Evolutionary conservation across 768 basidiomycete genomes (phyloP).

Genomic region (Russula emetica): DNA sequence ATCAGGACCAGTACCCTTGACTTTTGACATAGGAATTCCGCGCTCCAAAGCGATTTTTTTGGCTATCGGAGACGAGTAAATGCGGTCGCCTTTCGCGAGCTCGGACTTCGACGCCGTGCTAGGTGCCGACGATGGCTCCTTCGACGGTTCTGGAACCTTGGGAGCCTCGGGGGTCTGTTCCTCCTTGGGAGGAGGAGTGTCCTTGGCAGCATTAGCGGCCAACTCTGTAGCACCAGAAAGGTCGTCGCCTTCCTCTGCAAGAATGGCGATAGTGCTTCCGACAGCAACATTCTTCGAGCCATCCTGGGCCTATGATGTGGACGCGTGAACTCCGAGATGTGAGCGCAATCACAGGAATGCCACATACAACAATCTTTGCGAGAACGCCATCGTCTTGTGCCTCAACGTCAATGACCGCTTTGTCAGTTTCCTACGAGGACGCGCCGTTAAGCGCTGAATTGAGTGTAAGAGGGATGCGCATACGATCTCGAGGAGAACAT

Average conservation of each 20-base stretch:
- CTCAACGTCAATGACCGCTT: conserved; percentile 99
- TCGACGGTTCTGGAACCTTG: conserved; percentile 37
- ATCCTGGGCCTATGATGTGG: conserved; percentile 55
- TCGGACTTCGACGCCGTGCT: conserved; percentile 48
- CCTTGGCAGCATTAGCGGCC: conserved; percentile 57
- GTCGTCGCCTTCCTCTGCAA: conserved; percentile 95
- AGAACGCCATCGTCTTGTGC: conserved; percentile 96
- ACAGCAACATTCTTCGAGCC: conserved; percentile 86
- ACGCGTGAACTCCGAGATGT: conserved; percentile 6
- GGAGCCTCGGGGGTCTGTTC: conserved; percentile 43
- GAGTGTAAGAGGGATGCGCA: conserved; percentile 33
- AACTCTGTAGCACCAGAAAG: conserved; percentile 74
- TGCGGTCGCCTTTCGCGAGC: conserved; percentile 65
- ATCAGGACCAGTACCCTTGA: conserved; percentile 91
- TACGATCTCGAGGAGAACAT: conserved; percentile 95
- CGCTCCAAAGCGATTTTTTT: conserved; percentile 95
- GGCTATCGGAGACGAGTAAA: conserved; percentile 93
- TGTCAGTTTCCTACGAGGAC: conserved; percentile 87
- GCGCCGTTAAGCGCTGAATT: conserved; percentile 20
- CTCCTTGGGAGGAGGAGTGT: conserved; percentile 38
- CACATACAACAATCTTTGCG: conserved; percentile 90
- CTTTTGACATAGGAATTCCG: conserved; percentile 82
- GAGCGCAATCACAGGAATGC: background rate
- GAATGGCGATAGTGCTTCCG: conserved; percentile 84
- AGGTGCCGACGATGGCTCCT: conserved; percentile 34